Percentiles rank a stretch among this genome's conserved stretches.
Evolutionary conservation across 192 early-diverging fungal species (phyloP).

Genomic region (Piromyces sp.): DNA sequence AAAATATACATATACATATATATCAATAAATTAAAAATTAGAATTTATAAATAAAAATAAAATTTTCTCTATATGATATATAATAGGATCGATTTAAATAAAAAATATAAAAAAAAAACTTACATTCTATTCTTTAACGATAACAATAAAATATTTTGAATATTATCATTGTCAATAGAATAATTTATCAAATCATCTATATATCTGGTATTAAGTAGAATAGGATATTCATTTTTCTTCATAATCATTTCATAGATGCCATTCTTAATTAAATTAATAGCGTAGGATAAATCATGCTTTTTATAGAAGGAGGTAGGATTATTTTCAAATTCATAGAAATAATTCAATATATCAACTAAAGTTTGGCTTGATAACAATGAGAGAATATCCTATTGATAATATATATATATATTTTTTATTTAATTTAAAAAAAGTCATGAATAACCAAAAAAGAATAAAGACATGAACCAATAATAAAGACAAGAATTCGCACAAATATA

Average conservation of each 20-base stretch:
- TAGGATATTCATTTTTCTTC: background rate
- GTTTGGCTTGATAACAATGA: background rate
- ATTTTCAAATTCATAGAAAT: background rate
- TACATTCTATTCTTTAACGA: background rate
- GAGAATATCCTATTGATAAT: background rate
- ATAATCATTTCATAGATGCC: background rate
- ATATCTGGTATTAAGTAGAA: background rate
- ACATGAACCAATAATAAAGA: too few species aligned
- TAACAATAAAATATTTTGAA: background rate
- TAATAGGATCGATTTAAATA: too few species aligned
- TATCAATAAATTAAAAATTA: too few species aligned
- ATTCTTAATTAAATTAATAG: background rate
- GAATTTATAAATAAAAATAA: too few species aligned
- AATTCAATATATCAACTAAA: background rate
- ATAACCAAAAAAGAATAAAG: too few species aligned
- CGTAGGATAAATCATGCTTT: background rate
- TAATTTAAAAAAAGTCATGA: too few species aligned
- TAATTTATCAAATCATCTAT: background rate
- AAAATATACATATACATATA: background rate
- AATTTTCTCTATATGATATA: too few species aligned
- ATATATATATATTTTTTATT: too few species aligned
- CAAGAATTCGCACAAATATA: too few species aligned
- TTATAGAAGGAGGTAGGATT: background rate
- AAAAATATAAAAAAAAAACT: background rate
- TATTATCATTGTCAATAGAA: background rate